These are phyloP conservation scores for Leccinum pellstonianum DNA, from an alignment of 768 basidiomycete species.

Conservation along the genomic window DNA sequence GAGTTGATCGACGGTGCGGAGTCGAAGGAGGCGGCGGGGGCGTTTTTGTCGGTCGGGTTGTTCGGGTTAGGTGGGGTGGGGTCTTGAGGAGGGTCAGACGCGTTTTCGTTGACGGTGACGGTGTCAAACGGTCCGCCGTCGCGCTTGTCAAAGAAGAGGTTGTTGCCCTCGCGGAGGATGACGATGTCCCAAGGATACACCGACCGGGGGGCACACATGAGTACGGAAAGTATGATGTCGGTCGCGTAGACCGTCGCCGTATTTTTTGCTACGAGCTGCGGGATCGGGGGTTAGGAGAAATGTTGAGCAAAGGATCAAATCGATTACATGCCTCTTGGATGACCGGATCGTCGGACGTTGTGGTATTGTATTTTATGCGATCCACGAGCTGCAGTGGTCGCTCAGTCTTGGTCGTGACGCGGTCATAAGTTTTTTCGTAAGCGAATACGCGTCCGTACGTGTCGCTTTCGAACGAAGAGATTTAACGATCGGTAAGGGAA, in stretches of 20 bases:
- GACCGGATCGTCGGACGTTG: constrained; percentile 96
- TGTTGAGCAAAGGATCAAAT: neutral
- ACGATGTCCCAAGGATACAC: constrained; percentile 99
- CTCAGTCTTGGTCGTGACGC: constrained; percentile 91
- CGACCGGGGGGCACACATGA: constrained; percentile 95
- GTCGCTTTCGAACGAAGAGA: constrained; percentile 46
- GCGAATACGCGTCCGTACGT: constrained; percentile 87
- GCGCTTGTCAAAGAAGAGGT: constrained; percentile 95
- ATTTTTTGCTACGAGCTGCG: constrained; percentile 74
- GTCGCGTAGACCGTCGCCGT: constrained; percentile 90
- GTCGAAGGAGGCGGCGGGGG: constrained; percentile 47
- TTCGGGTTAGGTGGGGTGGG: constrained; percentile 75
- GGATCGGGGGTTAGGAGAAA: neutral
- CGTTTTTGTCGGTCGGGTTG: constrained; percentile 65
- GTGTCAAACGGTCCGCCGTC: constrained; percentile 97
- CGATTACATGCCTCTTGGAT: constrained; percentile 71
- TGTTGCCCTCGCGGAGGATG: constrained; percentile 89
- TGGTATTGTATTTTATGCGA: constrained; percentile 95
- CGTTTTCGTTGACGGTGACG: constrained; percentile 98
- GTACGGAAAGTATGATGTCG: constrained; percentile 89
- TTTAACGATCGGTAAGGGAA: constrained; percentile 4
- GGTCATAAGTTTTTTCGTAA: constrained; percentile 95
- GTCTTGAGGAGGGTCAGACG: constrained; percentile 89
- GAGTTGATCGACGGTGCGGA: constrained; percentile 80
- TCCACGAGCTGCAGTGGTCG: constrained; percentile 89